These are phyloP conservation scores for Stemphylium lycopersici DNA, from an alignment of 2,329 filamentous ascomycete species.

Conservation along the genomic window DNA sequence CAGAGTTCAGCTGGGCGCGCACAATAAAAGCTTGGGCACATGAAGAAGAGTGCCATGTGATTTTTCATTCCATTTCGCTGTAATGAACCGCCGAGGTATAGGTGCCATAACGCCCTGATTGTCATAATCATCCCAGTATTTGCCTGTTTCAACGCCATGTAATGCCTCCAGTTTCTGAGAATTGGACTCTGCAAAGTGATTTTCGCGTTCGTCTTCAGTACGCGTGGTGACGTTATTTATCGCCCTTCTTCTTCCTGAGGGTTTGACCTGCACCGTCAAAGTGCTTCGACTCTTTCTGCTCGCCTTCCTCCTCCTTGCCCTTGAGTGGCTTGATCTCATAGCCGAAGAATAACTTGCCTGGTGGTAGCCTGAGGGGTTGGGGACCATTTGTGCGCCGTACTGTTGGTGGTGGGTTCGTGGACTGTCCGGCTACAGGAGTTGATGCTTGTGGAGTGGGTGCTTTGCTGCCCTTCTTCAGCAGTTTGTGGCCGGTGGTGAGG, in stretches of 20 bases:
- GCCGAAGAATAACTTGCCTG: slow-evolving; percentile 94
- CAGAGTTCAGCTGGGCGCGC: too few relatives aligned
- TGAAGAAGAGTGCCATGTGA: neutral
- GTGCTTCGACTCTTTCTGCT: slow-evolving; percentile 66
- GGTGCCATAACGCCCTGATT: slow-evolving; percentile 27
- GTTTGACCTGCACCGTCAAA: slow-evolving; percentile 88
- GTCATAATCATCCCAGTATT: slow-evolving; percentile 13
- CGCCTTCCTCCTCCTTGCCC: slow-evolving; percentile 68
- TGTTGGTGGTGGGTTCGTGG: slow-evolving; percentile 50
- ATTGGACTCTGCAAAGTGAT: neutral
- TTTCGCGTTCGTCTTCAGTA: neutral
- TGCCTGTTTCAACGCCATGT: slow-evolving; percentile 29
- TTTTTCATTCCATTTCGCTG: neutral
- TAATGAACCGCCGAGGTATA: slow-evolving; percentile 8
- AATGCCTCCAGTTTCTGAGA: slow-evolving; percentile 20
- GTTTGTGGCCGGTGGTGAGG: slow-evolving; percentile 75
- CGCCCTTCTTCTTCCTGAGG: slow-evolving; percentile 74
- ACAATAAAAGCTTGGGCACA: too few relatives aligned
- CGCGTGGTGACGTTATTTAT: slow-evolving; percentile 34
- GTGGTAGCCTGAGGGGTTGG: slow-evolving; percentile 80
- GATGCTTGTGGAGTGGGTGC: slow-evolving; percentile 64
- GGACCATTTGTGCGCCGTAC: slow-evolving; percentile 72
- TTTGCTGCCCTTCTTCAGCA: slow-evolving; percentile 86
- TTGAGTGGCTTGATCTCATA: slow-evolving; percentile 91
- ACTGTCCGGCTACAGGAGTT: slow-evolving; percentile 68